Evolutionary conservation across 1,139 yeast genomes (phyloP).

Genomic region (Lodderomyces pseudojiufengensis): DNA sequence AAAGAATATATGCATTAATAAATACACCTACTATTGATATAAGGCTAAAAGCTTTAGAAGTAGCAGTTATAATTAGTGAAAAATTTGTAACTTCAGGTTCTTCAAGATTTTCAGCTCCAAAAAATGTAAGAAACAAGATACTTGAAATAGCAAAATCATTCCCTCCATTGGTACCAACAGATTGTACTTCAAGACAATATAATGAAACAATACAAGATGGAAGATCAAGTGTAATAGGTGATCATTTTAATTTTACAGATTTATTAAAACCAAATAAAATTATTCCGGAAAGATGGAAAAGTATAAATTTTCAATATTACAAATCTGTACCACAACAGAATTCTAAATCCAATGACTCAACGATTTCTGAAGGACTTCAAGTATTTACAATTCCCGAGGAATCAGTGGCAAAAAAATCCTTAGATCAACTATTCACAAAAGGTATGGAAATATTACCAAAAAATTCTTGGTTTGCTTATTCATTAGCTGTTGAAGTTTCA

Average conservation of each 20-base stretch:
- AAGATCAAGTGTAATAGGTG: conserved; percentile 31
- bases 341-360: not conserved
- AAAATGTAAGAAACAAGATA: conserved; percentile 41
- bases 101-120: conserved; percentile 41
- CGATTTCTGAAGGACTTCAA: conserved; percentile 41
- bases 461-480: conserved; percentile 61
- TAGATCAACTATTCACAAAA: conserved; percentile 62
- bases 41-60: conserved; percentile 58
- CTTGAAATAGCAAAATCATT: conserved; percentile 51
- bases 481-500: conserved; percentile 59
- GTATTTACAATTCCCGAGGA: conserved; percentile 46
- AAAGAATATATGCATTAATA: conserved; percentile 57
- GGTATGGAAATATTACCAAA: conserved; percentile 59
- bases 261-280: conserved; percentile 44
- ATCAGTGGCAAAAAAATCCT: conserved; percentile 44
- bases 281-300: conserved; percentile 57
- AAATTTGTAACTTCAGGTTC: conserved; percentile 46
- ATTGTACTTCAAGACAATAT: conserved; percentile 23
- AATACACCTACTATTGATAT: conserved; percentile 59
- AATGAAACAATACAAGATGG: conserved; percentile 17
- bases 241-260: conserved; percentile 54
- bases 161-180: conserved; percentile 50
- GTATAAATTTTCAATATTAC: conserved; percentile 55
- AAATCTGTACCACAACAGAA: conserved; percentile 16
- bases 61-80: conserved; percentile 61